Evolutionary conservation across 2,329 filamentous ascomycete species (phyloP).

Genomic region (Diplodia intermedia): DNA sequence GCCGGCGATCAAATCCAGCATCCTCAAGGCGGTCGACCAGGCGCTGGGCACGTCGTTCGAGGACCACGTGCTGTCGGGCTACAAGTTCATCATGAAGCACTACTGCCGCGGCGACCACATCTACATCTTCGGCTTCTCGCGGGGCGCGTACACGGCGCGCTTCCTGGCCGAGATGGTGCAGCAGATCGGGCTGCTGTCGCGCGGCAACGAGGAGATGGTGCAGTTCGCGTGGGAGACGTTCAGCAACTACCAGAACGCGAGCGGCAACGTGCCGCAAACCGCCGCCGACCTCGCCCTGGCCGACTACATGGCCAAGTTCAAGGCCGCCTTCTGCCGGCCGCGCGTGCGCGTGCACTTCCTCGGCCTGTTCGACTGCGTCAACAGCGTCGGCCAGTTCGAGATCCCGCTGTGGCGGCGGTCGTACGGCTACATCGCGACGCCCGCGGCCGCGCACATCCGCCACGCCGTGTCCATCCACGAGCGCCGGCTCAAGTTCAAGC

Average conservation of each 20-base stretch:
- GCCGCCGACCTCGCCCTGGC: slow-evolving; percentile 3
- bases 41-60: slow-evolving; percentile 35
- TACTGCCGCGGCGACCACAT: slow-evolving; percentile 43
- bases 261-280: slow-evolving; percentile 27
- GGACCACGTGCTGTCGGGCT: slow-evolving; percentile 39
- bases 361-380: slow-evolving; percentile 53
- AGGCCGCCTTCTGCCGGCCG: slow-evolving; percentile 48
- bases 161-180: slow-evolving; percentile 43
- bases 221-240: slow-evolving; percentile 37
- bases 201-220: slow-evolving; percentile 38
- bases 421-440: slow-evolving; percentile 48
- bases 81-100: slow-evolving; percentile 45
- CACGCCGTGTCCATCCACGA: slow-evolving; percentile 57
- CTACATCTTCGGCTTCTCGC: slow-evolving; percentile 47
- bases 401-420: slow-evolving; percentile 48
- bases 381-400: slow-evolving; percentile 47
- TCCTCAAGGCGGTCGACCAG: slow-evolving; percentile 32
- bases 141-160: slow-evolving; percentile 46
- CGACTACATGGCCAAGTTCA: slow-evolving; percentile 23
- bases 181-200: slow-evolving; percentile 38
- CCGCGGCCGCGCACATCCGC: slow-evolving; percentile 47
- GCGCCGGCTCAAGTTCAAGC: slow-evolving; percentile 54
- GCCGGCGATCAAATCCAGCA: slow-evolving; percentile 4
- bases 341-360: slow-evolving; percentile 54
- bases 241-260: slow-evolving; percentile 33